Conservation (phyloP, 306 rosid genomes). For the Quercus alba region DNA sequence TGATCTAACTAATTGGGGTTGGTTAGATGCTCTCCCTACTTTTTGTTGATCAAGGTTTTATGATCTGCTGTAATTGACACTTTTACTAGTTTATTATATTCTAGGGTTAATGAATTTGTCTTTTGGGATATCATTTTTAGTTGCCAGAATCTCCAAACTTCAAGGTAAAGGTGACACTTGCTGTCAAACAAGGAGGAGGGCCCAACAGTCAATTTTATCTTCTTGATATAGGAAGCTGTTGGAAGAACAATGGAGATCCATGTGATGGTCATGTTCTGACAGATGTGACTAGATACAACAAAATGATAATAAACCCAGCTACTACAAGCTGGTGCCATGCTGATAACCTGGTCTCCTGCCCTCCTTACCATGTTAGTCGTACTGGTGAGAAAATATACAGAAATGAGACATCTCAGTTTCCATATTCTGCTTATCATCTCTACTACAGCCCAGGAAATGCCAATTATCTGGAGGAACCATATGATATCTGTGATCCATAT, state of each 20-base stretch:
- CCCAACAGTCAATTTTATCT: conserved; percentile 44
- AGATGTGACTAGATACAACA: conserved; percentile 50
- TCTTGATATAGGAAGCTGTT: conserved; percentile 49
- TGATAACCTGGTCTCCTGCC: conserved; percentile 42
- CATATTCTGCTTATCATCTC: conserved; percentile 55
- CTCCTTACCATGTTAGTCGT: conserved; percentile 42
- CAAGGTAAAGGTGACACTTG: conserved; percentile 41
- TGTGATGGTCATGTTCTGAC: conserved; percentile 44
- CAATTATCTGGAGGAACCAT: conserved; percentile 36
- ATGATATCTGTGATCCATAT: conserved; percentile 56
- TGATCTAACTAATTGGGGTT: background rate
- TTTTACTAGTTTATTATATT: background rate
- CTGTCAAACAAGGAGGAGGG: conserved; percentile 48
- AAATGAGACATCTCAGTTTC: conserved; percentile 51
- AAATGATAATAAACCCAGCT: conserved; percentile 52
- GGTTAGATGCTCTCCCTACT: background rate
- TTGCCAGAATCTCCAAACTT: conserved; percentile 50
- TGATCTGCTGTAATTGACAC: background rate
- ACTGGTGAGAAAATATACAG: conserved; percentile 38
- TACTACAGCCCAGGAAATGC: conserved; percentile 55
- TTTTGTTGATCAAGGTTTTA: background rate
- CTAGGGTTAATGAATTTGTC: background rate
- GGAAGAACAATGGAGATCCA: conserved; percentile 54
- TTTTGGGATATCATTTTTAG: conserved; percentile 13
- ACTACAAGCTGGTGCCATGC: conserved; percentile 38